phyloP scores from a whole-genome alignment of 352 stramenopile species.

The Globisporangium nodosum region DNA sequence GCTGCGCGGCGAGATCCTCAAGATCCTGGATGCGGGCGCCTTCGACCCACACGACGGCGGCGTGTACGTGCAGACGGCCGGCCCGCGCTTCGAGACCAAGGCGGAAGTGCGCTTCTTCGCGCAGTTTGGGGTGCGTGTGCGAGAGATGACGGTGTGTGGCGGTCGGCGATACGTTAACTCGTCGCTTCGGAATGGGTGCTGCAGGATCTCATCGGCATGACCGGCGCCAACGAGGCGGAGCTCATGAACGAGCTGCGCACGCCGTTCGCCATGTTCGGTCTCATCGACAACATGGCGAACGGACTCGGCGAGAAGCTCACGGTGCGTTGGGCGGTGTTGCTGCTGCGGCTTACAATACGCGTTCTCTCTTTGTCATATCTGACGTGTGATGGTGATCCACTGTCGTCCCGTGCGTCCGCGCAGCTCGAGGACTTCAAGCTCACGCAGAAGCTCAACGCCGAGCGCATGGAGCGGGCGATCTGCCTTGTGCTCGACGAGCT shows the following conservation, averaged over 20 bases:
- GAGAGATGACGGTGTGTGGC: not conserved
- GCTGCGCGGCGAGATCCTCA: conserved; percentile 44
- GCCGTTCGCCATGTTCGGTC: conserved; percentile 83
- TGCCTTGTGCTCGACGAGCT: conserved; percentile 54
- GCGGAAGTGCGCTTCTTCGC: conserved; percentile 87
- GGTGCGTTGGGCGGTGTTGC: conserved; percentile 14
- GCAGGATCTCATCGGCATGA: conserved; percentile 85
- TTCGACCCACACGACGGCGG: conserved; percentile 65
- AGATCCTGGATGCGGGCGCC: conserved; percentile 32
- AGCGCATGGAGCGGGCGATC: conserved; percentile 62
- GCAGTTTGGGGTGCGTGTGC: conserved; percentile 51
- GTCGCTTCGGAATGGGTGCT: not conserved
- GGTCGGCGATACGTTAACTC: not conserved
- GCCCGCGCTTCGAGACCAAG: conserved; percentile 88
- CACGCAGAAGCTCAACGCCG: conserved; percentile 68
- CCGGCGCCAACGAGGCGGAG: conserved; percentile 81
- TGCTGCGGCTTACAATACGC: not conserved
- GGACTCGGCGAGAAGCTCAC: conserved; percentile 76
- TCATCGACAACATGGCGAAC: conserved; percentile 89
- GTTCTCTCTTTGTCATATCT: not conserved
- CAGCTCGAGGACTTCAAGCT: conserved; percentile 71
- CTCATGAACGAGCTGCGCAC: conserved; percentile 77
- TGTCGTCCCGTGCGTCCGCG: not conserved
- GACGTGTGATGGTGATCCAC: not conserved
- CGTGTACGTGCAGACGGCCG: conserved; percentile 82